Conservation (phyloP, 257 asterid species). For the Gynochthodes officinalis region DNA sequence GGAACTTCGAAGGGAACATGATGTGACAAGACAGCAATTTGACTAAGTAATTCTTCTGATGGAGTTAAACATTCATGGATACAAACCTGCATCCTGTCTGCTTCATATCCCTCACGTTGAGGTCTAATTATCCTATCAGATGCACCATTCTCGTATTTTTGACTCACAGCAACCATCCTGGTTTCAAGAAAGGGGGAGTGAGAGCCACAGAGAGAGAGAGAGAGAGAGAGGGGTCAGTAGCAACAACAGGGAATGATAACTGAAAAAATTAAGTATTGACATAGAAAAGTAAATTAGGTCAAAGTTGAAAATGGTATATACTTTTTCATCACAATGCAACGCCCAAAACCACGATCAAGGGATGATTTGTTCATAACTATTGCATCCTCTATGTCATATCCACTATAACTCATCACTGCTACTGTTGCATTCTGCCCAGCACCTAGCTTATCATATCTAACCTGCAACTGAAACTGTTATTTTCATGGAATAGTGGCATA, state of each 20-base stretch:
- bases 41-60: conserved; percentile 1
- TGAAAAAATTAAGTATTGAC: neutral
- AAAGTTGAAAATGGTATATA: conserved; percentile 15
- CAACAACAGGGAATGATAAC: conserved; percentile 7
- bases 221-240: neutral
- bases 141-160: conserved; percentile 54
- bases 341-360: conserved; percentile 99
- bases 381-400: conserved; percentile 98
- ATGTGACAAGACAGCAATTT: neutral
- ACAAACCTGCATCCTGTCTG: conserved; percentile 69
- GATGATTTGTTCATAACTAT: conserved; percentile 97
- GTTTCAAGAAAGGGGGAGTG: conserved; percentile 6
- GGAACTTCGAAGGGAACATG: neutral
- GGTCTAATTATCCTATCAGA: conserved; percentile 69
- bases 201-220: too few relatives aligned
- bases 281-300: neutral
- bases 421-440: conserved; percentile 99
- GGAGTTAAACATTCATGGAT: neutral
- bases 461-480: conserved; percentile 40
- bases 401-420: conserved; percentile 98
- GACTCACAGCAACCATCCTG: conserved; percentile 59
- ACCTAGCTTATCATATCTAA: conserved; percentile 81
- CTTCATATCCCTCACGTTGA: conserved; percentile 48
- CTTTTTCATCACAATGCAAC: conserved; percentile 89
- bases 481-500: conserved; percentile 4